A percentile compares a stretch with the other conserved stretches of the same genome.
Evolutionary conservation across 805 yeast species (phyloP).

Genomic region (Gaillardinia entomophila): DNA sequence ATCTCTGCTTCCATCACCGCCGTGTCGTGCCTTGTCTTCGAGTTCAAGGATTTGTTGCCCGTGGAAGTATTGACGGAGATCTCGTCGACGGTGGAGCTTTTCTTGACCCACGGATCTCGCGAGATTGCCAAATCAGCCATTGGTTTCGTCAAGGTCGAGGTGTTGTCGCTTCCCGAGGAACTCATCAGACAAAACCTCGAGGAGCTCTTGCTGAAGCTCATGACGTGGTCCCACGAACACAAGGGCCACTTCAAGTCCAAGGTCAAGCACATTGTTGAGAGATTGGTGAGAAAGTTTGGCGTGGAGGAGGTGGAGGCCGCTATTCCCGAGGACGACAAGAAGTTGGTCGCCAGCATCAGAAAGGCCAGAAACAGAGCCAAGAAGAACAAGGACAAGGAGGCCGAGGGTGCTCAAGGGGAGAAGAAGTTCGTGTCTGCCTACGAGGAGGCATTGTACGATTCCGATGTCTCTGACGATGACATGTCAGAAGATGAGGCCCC

Average conservation of each 20-base stretch:
- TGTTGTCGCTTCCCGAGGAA: conserved; percentile 76
- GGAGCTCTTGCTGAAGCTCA: conserved; percentile 61
- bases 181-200: conserved; percentile 60
- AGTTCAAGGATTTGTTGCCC: conserved; percentile 66
- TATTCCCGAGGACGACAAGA: conserved; percentile 88
- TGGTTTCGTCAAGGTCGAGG: conserved; percentile 90
- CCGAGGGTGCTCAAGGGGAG: conserved; percentile 29
- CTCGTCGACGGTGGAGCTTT: conserved; percentile 80
- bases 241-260: conserved; percentile 91
- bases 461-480: conserved; percentile 55
- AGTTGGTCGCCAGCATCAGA: conserved; percentile 76
- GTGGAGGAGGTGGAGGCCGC: conserved; percentile 71
- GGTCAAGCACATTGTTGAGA: conserved; percentile 88
- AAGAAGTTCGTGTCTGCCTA: conserved; percentile 76
- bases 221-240: conserved; percentile 94
- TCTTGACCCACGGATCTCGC: conserved; percentile 82
- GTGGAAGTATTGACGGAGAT: conserved; percentile 63
- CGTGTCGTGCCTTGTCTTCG: conserved; percentile 78
- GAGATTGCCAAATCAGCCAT: conserved; percentile 93
- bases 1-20: conserved; percentile 91
- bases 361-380: conserved; percentile 81
- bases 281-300: conserved; percentile 88
- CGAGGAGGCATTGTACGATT: conserved; percentile 85
- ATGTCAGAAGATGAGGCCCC: conserved; percentile 45
- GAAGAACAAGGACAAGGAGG: conserved; percentile 54